These are phyloP conservation scores for Cystofilobasidium macerans DNA, from an alignment of 768 basidiomycete genomes.

Conservation along the genomic window DNA sequence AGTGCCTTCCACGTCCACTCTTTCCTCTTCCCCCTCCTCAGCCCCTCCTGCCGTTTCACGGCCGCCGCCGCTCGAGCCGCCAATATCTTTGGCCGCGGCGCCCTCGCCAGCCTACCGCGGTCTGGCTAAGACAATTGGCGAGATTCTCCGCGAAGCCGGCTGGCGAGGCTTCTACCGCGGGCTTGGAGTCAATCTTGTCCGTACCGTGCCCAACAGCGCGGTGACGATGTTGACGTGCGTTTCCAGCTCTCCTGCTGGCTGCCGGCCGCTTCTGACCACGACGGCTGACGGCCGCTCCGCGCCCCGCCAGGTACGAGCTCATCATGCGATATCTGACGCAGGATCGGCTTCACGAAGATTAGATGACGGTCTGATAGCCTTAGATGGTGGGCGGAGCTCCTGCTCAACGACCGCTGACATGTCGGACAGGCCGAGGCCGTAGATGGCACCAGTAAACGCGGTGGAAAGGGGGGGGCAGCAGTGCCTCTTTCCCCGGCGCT, in stretches of 20 bases:
- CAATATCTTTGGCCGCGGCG: slow-evolving; percentile 32
- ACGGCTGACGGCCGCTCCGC: slow-evolving; percentile 9
- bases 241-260: neutral
- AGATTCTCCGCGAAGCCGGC: slow-evolving; percentile 69
- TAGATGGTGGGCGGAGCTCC: too few relatives aligned
- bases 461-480: too few relatives aligned
- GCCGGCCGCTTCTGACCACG: neutral
- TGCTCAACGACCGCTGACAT: too few relatives aligned
- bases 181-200: slow-evolving; percentile 78
- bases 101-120: slow-evolving; percentile 10
- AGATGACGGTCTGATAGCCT: neutral
- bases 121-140: slow-evolving; percentile 50
- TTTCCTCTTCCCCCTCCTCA: slow-evolving; percentile 13
- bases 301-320: slow-evolving; percentile 41
- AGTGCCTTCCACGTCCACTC: slow-evolving; percentile 1
- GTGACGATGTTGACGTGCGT: slow-evolving; percentile 88
- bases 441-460: too few relatives aligned
- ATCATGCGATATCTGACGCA: slow-evolving; percentile 39
- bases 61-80: slow-evolving; percentile 48
- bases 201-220: slow-evolving; percentile 92
- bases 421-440: too few relatives aligned
- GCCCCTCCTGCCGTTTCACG: slow-evolving; percentile 43
- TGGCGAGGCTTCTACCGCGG: slow-evolving; percentile 87
- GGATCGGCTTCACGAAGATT: neutral
- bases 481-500: too few relatives aligned